Conservation (phyloP, 2,329 filamentous ascomycete genomes). For the Ophiocordyceps camponoti-leonardi region DNA sequence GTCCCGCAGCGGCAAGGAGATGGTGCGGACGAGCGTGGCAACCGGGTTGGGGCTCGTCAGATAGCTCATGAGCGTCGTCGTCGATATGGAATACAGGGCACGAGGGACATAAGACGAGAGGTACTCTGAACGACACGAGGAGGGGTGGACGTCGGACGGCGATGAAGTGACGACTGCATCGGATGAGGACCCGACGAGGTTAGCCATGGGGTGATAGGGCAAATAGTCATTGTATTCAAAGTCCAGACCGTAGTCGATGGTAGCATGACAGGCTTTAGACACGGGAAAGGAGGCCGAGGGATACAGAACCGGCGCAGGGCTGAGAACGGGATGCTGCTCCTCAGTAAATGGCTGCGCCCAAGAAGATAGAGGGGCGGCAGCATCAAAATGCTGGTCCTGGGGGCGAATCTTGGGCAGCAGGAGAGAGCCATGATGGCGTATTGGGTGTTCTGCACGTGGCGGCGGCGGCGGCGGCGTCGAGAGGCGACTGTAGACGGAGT, state of each 20-base stretch:
- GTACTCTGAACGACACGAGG: not conserved
- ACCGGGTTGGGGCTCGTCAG: constrained; percentile 67
- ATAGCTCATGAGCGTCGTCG: constrained; percentile 59
- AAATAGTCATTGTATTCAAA: constrained; percentile 10
- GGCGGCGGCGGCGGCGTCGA: constrained; percentile 39
- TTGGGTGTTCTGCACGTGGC: constrained; percentile 44
- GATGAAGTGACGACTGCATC: not conserved
- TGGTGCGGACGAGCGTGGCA: constrained; percentile 62
- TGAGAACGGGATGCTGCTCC: constrained; percentile 5
- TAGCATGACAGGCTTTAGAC: not conserved
- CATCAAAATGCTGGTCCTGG: constrained; percentile 61
- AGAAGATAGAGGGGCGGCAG: constrained; percentile 20
- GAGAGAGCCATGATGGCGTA: constrained; percentile 62
- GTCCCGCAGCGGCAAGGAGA: constrained; percentile 51
- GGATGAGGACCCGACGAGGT: not conserved
- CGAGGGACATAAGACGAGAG: not conserved
- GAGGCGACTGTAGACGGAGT: constrained; percentile 49
- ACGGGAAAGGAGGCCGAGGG: constrained; percentile 42
- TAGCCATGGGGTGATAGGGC: not conserved
- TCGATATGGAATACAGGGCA: constrained; percentile 23
- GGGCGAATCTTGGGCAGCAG: constrained; percentile 73
- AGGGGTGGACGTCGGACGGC: not conserved
- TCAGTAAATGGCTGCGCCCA: constrained; percentile 6
- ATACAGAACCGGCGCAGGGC: constrained; percentile 38
- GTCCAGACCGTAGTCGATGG: not conserved